These are phyloP conservation scores for slime mould (Dictyostelium discoideum) DNA, from an alignment of 78 protist genomes.

Conservation along the genomic window DNA sequence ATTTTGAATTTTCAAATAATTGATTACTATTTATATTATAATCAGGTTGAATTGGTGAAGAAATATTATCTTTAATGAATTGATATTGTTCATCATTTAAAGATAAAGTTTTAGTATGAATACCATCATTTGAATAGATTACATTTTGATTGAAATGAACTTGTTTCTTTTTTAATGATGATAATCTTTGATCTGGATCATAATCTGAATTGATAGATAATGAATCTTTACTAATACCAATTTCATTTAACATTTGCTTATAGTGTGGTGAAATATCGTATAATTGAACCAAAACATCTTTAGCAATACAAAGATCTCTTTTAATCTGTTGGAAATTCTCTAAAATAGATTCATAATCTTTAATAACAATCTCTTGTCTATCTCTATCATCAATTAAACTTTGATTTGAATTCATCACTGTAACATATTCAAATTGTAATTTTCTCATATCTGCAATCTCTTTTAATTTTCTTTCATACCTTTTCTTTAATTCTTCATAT, in stretches of 20 bases:
- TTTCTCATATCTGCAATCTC: background rate
- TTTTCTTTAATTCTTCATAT: background rate
- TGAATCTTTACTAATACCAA: background rate
- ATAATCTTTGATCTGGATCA: background rate
- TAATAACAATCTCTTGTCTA: background rate
- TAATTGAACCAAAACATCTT: background rate
- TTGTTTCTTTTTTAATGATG: background rate
- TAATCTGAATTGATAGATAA: background rate
- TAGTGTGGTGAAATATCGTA: background rate
- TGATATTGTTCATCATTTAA: slow-evolving; percentile 13
- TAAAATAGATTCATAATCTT: background rate
- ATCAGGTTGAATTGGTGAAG: slow-evolving; percentile 22
- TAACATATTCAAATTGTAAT: background rate
- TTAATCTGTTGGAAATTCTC: background rate
- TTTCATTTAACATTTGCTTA: background rate
- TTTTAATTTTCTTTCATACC: background rate
- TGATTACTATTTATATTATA: slow-evolving; percentile 7
- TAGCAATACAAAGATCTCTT: background rate
- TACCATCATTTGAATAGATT: slow-evolving; percentile 11
- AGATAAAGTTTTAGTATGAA: background rate
- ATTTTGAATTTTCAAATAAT: slow-evolving; percentile 9
- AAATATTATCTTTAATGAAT: background rate
- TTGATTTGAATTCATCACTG: background rate
- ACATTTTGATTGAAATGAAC: background rate
- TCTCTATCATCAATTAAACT: background rate